phyloP scores from a whole-genome alignment of 108 stramenopile genomes.

The Aurantiochytrium sp. region DNA sequence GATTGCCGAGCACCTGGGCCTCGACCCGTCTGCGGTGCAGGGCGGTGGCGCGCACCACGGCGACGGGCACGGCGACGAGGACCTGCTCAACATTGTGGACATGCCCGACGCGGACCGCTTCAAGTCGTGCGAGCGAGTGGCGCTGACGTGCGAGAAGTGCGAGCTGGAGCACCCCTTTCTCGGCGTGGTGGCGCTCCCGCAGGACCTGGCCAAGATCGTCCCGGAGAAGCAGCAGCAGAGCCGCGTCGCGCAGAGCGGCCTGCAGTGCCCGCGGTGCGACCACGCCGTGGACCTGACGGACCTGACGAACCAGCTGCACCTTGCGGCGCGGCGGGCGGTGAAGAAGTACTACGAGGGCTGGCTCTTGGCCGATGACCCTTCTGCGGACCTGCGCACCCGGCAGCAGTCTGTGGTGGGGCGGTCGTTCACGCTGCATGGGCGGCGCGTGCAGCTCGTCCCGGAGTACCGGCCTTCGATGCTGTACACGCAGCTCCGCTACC shows the following conservation, averaged over 20 bases:
- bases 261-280: constrained; percentile 36
- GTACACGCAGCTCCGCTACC: constrained; percentile 58
- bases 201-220: not conserved
- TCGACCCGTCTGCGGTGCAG: constrained; percentile 51
- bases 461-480: constrained; percentile 51
- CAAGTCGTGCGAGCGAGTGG: not conserved
- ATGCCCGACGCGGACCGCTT: not conserved
- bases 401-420: constrained; percentile 52
- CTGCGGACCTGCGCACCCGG: constrained; percentile 42
- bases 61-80: not conserved
- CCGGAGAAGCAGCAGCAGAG: constrained; percentile 31
- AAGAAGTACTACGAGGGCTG: constrained; percentile 53
- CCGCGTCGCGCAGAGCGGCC: not conserved
- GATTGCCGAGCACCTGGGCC: constrained; percentile 54
- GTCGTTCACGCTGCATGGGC: constrained; percentile 42
- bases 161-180: constrained; percentile 37
- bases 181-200: not conserved
- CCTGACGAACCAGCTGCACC: constrained; percentile 44
- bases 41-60: not conserved
- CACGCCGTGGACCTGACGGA: constrained; percentile 51
- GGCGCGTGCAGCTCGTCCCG: constrained; percentile 40
- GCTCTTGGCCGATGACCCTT: constrained; percentile 53
- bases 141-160: not conserved
- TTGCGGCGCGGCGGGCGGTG: constrained; percentile 44
- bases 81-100: constrained; percentile 7